Conservation (phyloP, 108 stramenopile species). For the Heterococcus sp. region DNA sequence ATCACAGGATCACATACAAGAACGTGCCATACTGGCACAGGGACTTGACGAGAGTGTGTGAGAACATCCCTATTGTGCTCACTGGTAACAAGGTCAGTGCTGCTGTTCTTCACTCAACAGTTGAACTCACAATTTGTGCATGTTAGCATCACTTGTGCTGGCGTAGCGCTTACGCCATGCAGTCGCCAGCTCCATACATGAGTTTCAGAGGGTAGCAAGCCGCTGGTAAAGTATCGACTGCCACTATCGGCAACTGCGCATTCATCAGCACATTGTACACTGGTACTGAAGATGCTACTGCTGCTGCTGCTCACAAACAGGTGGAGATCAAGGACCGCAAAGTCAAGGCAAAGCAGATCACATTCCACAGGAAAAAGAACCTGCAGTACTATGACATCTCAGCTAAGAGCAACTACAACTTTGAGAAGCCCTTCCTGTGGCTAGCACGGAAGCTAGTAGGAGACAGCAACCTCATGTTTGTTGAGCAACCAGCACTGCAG, state of each 20-base stretch:
- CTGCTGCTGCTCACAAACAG: too few species aligned
- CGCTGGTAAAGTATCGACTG: too few species aligned
- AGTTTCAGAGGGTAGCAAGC: too few species aligned
- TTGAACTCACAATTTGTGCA: too few species aligned
- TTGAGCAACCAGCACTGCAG: slow-evolving; percentile 93
- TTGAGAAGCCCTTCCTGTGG: slow-evolving; percentile 99
- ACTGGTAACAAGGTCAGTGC: slow-evolving; percentile 88
- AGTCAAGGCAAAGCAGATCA: slow-evolving; percentile 99
- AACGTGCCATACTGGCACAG: slow-evolving; percentile 99
- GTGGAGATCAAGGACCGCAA: slow-evolving; percentile 99
- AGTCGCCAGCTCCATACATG: too few species aligned
- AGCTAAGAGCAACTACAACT: slow-evolving; percentile 99
- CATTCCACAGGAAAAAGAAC: slow-evolving; percentile 99
- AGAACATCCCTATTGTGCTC: slow-evolving; percentile 98
- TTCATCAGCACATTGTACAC: too few species aligned
- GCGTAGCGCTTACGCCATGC: too few species aligned
- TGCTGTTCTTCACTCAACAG: too few species aligned
- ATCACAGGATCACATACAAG: slow-evolving; percentile 99
- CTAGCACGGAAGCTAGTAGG: slow-evolving; percentile 94
- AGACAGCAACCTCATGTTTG: slow-evolving; percentile 91
- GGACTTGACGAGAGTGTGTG: slow-evolving; percentile 96
- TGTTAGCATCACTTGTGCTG: too few species aligned
- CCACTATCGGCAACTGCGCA: too few species aligned
- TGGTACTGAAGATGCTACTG: too few species aligned
- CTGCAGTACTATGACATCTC: slow-evolving; percentile 99